A percentile compares a stretch with the other conserved stretches of the same genome.
phyloP scores from a whole-genome alignment of 495 filamentous ascomycete genomes.

The Monascus purpureus region DNA sequence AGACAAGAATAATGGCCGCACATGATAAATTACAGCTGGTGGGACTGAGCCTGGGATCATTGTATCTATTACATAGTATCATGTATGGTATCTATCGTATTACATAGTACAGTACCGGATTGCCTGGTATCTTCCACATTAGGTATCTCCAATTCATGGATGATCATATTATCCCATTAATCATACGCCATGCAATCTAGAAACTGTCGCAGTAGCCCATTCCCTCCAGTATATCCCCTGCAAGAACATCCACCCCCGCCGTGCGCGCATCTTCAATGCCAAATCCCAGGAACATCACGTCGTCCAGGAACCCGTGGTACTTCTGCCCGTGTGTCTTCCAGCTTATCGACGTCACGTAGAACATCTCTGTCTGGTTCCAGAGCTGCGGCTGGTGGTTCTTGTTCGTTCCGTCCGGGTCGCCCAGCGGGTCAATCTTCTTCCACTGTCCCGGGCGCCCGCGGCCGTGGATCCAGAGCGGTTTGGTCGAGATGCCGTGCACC shows the following conservation, averaged over 20 bases:
- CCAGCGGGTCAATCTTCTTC: neutral
- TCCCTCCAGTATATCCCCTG: constrained; percentile 28
- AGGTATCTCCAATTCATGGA: too few species aligned
- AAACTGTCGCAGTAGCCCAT: constrained; percentile 14
- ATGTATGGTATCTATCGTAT: too few species aligned
- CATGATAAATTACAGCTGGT: too few species aligned
- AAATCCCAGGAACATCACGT: constrained; percentile 33
- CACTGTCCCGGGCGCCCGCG: constrained; percentile 5
- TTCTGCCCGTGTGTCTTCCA: constrained; percentile 30
- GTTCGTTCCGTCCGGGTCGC: neutral
- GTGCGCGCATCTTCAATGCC: constrained; percentile 32
- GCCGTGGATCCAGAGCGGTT: constrained; percentile 39
- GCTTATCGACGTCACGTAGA: constrained; percentile 38
- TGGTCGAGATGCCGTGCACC: constrained; percentile 31
- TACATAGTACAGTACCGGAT: too few species aligned
- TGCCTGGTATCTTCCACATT: too few species aligned
- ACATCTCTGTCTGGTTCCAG: constrained; percentile 22
- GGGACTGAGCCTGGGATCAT: too few species aligned
- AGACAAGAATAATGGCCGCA: too few species aligned
- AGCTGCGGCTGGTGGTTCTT: neutral
- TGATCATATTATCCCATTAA: too few species aligned
- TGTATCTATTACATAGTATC: too few species aligned
- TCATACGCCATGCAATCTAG: too few species aligned
- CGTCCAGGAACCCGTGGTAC: constrained; percentile 37
- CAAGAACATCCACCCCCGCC: constrained; percentile 31